Conservation (phyloP, 1,284 basidiomycete species). For the Uromyces viciae-fabae region DNA sequence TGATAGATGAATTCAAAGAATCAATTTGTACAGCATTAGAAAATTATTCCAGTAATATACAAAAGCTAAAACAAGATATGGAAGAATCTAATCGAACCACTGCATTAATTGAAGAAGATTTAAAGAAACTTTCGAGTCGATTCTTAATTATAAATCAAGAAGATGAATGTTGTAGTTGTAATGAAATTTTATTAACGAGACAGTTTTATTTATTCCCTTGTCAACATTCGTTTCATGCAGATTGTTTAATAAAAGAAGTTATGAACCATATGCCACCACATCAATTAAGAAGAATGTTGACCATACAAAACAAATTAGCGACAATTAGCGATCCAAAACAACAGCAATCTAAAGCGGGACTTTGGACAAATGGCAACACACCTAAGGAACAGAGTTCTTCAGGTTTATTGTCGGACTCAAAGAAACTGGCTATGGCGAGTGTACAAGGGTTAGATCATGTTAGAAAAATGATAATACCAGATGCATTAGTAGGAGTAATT, state of each 20-base stretch:
- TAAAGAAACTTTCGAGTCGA: slow-evolving; percentile 76
- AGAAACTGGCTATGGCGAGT: slow-evolving; percentile 78
- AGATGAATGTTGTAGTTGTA: slow-evolving; percentile 81
- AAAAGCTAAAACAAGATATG: slow-evolving; percentile 87
- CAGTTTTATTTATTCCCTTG: slow-evolving; percentile 99
- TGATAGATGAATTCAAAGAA: slow-evolving; percentile 99
- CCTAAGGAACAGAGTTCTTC: slow-evolving; percentile 55
- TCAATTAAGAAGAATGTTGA: slow-evolving; percentile 73
- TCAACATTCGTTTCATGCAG: slow-evolving; percentile 69
- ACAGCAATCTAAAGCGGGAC: not conserved
- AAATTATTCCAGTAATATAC: slow-evolving; percentile 86
- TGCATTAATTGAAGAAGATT: slow-evolving; percentile 88
- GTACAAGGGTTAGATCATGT: slow-evolving; percentile 63
- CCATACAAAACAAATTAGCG: slow-evolving; percentile 75
- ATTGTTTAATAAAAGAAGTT: slow-evolving; percentile 62
- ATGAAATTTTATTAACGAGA: slow-evolving; percentile 69
- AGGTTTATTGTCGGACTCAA: slow-evolving; percentile 62
- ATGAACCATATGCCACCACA: slow-evolving; percentile 81
- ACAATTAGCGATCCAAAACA: slow-evolving; percentile 5
- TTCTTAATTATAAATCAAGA: slow-evolving; percentile 86
- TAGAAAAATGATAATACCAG: slow-evolving; percentile 83
- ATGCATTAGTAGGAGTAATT: slow-evolving; percentile 64
- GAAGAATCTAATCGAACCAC: slow-evolving; percentile 87
- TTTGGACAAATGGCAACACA: not conserved
- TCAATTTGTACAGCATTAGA: slow-evolving; percentile 96